Conservation (phyloP, 495 filamentous ascomycete species). For the Aspergillus avenaceus region DNA sequence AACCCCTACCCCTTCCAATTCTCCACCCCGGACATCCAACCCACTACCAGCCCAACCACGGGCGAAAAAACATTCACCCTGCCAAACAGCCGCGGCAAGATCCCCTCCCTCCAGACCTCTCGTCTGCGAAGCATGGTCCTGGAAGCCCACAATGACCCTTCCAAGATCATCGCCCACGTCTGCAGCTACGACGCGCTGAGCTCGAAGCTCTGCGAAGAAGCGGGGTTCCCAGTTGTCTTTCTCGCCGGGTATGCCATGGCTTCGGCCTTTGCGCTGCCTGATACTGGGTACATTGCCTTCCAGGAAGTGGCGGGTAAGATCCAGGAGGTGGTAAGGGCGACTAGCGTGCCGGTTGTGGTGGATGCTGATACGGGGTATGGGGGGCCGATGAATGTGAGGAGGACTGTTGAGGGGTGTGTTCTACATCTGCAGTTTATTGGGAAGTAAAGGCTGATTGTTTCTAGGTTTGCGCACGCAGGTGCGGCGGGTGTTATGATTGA, state of each 20-base stretch:
- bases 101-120: constrained; percentile 29
- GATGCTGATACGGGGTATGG: constrained; percentile 42
- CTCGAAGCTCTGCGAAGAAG: constrained; percentile 36
- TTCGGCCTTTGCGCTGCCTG: constrained; percentile 32
- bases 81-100: constrained; percentile 24
- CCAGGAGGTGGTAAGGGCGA: constrained; percentile 31
- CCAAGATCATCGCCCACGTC: constrained; percentile 32
- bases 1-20: constrained; percentile 34
- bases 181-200: constrained; percentile 39
- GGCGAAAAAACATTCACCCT: constrained; percentile 1
- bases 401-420: constrained; percentile 36
- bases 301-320: constrained; percentile 41
- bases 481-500: constrained; percentile 42
- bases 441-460: no score
- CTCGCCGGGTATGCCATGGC: constrained; percentile 32
- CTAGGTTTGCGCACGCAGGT: constrained; percentile 34
- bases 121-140: constrained; percentile 37
- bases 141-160: constrained; percentile 28
- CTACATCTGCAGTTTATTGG: no score
- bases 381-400: constrained; percentile 37
- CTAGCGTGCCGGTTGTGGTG: constrained; percentile 33
- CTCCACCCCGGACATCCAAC: constrained; percentile 9
- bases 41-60: not conserved
- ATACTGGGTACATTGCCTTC: constrained; percentile 43
- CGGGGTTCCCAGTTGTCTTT: constrained; percentile 38